phyloP scores from a whole-genome alignment of 2,329 filamentous ascomycete genomes.

The Alternaria burnsii region DNA sequence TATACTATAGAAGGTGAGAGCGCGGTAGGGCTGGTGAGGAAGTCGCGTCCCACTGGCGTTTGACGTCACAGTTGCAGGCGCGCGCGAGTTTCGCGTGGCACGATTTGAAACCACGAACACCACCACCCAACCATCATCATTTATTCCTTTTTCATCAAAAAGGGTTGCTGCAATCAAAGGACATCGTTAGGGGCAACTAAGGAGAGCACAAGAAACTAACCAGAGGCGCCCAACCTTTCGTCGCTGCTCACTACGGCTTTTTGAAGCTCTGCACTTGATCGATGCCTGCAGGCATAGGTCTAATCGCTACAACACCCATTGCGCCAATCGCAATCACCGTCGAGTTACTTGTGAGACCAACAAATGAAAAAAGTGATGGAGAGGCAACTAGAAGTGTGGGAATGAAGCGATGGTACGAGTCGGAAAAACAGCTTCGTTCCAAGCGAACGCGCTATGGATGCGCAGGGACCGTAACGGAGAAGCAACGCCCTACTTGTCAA shows the following conservation, averaged over 20 bases:
- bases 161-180: background rate
- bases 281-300: background rate
- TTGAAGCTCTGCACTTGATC: background rate
- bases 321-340: background rate
- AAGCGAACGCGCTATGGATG: slow-evolving; percentile 2
- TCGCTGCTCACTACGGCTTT: background rate
- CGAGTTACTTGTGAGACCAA: background rate
- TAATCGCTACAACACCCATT: background rate
- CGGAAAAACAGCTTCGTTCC: background rate
- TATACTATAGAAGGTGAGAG: background rate
- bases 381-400: background rate
- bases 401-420: background rate
- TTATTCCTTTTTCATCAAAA: background rate
- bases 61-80: slow-evolving; percentile 7
- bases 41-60: background rate
- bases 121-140: background rate
- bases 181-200: background rate
- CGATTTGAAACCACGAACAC: slow-evolving; percentile 4
- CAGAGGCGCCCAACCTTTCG: background rate
- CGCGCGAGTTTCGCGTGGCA: slow-evolving; percentile 6
- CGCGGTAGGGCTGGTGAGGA: background rate
- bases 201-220: background rate
- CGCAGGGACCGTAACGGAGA: background rate
- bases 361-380: slow-evolving; percentile 1
- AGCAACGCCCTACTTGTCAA: background rate